Evolutionary conservation across 2,329 filamentous ascomycete genomes (phyloP), one percentile per base, ranked within the genome.

Genomic region (Xylariaceae sp.): DNA sequence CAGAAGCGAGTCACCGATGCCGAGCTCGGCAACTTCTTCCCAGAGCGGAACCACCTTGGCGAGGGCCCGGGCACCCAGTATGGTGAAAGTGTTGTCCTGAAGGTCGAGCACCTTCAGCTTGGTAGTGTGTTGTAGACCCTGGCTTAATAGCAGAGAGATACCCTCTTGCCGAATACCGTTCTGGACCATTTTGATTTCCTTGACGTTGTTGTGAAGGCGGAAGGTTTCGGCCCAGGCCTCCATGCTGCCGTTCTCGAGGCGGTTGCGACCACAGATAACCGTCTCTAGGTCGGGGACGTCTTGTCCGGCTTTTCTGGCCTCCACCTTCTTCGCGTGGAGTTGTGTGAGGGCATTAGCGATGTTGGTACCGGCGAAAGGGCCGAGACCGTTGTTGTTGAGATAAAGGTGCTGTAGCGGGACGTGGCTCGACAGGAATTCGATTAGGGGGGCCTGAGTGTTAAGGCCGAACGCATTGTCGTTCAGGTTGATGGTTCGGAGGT

Each of bases 381-480:
- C 94, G 44, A 99, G 85, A 34, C 94, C 94, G 75, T 99, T 99
- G 82, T 99, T 99, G 82, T 97, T 97, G 60, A 99, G 86, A 76
- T 95, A 91, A 34, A 99, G 85, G 75, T 97, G 92, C 75, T 92
- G 92, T 48, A 99, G 86, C 2, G 94, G 93, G 2, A 89, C 85
- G 76, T 97, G 93, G 60, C 87, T 83, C 57, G 89, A 87, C 63
- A 99, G 85, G 78, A 99, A 99, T 61, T 90, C 89, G 67, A 96
- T 90, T 53, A 99, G 85, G 8, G 93, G 94, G 42, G 90, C 92
- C 74, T 95, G 89, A 13, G 91, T 96, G 77, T 96, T 97, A 62
- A 97, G 85, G 58, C 94, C 94, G 71, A 99, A 99, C 51, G 94
- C 94, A 76, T 99, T 99, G 77, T 99, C 94, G 76, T 93, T 96